Evolutionary conservation across 2,329 filamentous ascomycete species (phyloP), one percentile per base, ranked within the genome.

Genomic region (Fusarium verticillioides): DNA sequence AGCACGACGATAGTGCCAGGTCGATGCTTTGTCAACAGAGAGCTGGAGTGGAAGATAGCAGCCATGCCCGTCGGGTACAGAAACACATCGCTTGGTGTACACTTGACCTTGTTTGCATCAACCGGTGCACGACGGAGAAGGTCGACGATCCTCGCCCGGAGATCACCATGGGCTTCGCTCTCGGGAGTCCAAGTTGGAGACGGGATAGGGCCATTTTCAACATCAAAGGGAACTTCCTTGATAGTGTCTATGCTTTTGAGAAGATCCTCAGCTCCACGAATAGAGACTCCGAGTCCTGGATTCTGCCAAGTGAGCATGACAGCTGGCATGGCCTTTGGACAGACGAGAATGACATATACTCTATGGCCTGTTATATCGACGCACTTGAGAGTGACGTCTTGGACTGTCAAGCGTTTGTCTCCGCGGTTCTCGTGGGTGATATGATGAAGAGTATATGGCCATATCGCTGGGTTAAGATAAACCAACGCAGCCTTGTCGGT

Each of bases 21-120:
- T 4, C 82, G 79, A 36, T 81, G 73, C 32, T 78, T 73, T 5
- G 80, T 66, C 15, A 88, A 74, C 5, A 81, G 78, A 44, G 81
- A 80, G 40, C 85, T 85, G 4, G 83, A 68, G 30, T 83, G 78
- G 61, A 84, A 87, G 16, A 90, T 84, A 32, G 84, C 82, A 1
- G 84, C 84, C 87, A 90, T 90, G 32, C 88, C 88, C 1, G 86
- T 86, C 9, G 84, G 83, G 73, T 86, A 89, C 26, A 90, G 79
- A 56, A 83, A 88, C 2, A 90, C 83, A 67, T 90, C 87, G 7
- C 50, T 53, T 2, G 78, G 40, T 7, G 63, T 60, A 54, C 78
- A 73, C 34, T 69, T 75, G n/a, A 78, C 72, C 18, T 78, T 74
- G 16, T 71, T 50, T n/a, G 74, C 64, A 10, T 81, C 75, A 30